These are phyloP conservation scores for Saccharomycopsis oosterbeekiorum DNA, from an alignment of 805 yeast species.

Conservation along the genomic window DNA sequence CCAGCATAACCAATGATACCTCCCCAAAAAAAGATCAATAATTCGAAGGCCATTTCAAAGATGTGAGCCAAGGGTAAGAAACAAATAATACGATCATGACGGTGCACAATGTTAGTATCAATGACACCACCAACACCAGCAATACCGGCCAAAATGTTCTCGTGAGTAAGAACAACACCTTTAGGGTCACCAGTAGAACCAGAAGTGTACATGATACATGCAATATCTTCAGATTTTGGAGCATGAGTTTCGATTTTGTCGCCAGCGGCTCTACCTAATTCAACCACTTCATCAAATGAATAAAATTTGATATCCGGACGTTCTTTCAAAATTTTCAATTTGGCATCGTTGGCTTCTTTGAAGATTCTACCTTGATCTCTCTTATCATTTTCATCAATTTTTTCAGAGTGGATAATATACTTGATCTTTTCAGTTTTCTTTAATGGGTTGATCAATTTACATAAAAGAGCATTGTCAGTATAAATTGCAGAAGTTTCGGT, in stretches of 20 bases:
- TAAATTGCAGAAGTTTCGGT: constrained; percentile 72
- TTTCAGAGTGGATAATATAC: constrained; percentile 62
- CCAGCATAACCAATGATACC: constrained; percentile 80
- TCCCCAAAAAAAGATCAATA: constrained; percentile 80
- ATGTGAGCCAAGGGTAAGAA: constrained; percentile 96
- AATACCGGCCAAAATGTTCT: constrained; percentile 69
- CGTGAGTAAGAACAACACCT: constrained; percentile 65
- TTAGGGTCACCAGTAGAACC: constrained; percentile 82
- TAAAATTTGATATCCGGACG: constrained; percentile 69
- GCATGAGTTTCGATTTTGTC: constrained; percentile 30
- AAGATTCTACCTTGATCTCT: constrained; percentile 54
- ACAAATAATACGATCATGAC: constrained; percentile 66
- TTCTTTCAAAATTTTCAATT: constrained; percentile 47
- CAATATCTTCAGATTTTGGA: constrained; percentile 48
- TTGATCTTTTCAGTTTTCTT: constrained; percentile 50
- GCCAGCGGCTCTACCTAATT: constrained; percentile 49
- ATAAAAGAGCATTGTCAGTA: constrained; percentile 70
- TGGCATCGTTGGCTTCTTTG: constrained; percentile 45
- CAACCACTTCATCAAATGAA: constrained; percentile 54
- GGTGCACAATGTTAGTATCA: constrained; percentile 37
- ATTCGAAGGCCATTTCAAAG: constrained; percentile 84
- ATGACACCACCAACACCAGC: constrained; percentile 72
- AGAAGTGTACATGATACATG: constrained; percentile 81
- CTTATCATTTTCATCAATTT: constrained; percentile 50
- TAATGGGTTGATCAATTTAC: constrained; percentile 62